Evolutionary conservation across 768 basidiomycete species (phyloP).

Genomic region (Clavulina sp.): DNA sequence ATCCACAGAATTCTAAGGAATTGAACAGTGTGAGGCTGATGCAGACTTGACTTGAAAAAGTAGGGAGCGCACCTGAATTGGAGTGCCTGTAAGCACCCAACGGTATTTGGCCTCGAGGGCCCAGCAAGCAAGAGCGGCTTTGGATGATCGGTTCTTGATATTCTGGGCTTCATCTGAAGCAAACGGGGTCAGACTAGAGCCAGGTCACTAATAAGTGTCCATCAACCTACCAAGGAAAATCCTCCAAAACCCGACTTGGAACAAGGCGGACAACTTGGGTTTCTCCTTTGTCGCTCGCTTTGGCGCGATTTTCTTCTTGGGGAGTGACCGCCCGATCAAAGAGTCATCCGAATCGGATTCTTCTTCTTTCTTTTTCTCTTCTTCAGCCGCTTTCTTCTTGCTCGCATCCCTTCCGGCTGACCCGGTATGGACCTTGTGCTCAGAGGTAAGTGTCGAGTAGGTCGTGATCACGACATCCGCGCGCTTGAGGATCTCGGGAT

Average conservation of each 20-base stretch:
- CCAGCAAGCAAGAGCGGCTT: conserved; percentile 60
- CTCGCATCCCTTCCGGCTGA: conserved; percentile 27
- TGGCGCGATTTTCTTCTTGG: conserved; percentile 4
- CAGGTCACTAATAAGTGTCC: background rate
- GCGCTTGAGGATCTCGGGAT: conserved; percentile 33
- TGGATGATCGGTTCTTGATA: conserved; percentile 73
- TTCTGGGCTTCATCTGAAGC: conserved; percentile 79
- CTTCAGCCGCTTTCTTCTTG: conserved; percentile 25
- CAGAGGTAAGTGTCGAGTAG: conserved; percentile 68
- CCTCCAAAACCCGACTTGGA: conserved; percentile 64
- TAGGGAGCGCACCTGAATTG: conserved; percentile 24
- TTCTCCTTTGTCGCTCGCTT: conserved; percentile 25
- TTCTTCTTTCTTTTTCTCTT: conserved; percentile 12
- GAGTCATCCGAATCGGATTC: conserved; percentile 9
- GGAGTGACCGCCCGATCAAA: background rate
- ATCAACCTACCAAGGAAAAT: conserved; percentile 57
- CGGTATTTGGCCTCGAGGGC: conserved; percentile 59
- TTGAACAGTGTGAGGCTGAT: background rate
- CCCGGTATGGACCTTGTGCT: conserved; percentile 39
- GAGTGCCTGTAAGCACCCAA: conserved; percentile 81
- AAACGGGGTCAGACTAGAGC: background rate
- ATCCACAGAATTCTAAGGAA: conserved; percentile 65
- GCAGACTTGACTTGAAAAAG: background rate
- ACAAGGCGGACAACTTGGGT: conserved; percentile 37
- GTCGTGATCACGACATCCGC: conserved; percentile 72